phyloP scores from a whole-genome alignment of 805 yeast genomes.

The Pichia manshurica region DNA sequence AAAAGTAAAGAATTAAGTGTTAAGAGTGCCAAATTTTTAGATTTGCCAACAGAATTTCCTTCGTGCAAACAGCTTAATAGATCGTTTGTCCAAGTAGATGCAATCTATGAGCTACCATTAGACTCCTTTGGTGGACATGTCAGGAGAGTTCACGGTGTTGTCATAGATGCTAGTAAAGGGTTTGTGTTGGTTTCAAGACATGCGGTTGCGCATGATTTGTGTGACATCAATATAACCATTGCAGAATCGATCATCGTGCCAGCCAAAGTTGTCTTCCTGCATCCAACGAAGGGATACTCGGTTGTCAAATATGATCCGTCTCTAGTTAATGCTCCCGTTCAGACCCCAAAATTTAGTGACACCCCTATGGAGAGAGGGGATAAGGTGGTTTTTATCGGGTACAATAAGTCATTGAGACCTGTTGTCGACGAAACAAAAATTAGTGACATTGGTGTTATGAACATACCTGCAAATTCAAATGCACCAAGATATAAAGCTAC shows the following conservation, averaged over 20 bases:
- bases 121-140: constrained; percentile 68
- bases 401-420: constrained; percentile 61
- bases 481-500: constrained; percentile 84
- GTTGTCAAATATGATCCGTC: constrained; percentile 76
- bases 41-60: constrained; percentile 54
- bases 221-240: constrained; percentile 70
- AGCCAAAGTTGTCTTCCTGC: constrained; percentile 74
- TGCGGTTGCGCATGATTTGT: constrained; percentile 74
- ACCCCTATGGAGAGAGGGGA: constrained; percentile 68
- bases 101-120: constrained; percentile 60
- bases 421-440: constrained; percentile 72
- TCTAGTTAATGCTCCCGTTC: constrained; percentile 63
- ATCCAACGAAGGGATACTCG: constrained; percentile 84
- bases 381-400: constrained; percentile 72
- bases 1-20: constrained; percentile 49
- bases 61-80: constrained; percentile 52
- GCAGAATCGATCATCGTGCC: constrained; percentile 83
- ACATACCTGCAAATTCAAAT: constrained; percentile 60
- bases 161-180: constrained; percentile 76
- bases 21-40: constrained; percentile 63
- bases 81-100: constrained; percentile 67
- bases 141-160: constrained; percentile 66
- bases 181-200: constrained; percentile 73
- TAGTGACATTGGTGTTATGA: constrained; percentile 68
- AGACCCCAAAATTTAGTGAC: constrained; percentile 57